phyloP scores from a whole-genome alignment of 805 yeast species.

The Saturnispora hagleri region DNA sequence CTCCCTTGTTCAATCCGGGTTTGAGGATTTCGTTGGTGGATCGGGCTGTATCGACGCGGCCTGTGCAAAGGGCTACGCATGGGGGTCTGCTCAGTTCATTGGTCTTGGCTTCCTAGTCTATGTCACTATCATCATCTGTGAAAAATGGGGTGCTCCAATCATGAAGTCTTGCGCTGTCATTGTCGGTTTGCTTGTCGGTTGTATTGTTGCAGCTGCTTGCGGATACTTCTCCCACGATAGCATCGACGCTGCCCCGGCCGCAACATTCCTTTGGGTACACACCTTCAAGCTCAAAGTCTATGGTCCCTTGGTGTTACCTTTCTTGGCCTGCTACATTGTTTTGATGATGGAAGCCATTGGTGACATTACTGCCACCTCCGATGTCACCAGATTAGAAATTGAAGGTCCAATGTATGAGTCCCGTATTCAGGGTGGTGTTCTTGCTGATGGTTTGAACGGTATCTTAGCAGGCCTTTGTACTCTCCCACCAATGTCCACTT shows the following conservation, averaged over 20 bases:
- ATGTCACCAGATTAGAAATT: slow-evolving; percentile 77
- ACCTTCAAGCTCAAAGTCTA: slow-evolving; percentile 70
- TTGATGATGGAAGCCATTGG: slow-evolving; percentile 92
- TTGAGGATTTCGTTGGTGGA: slow-evolving; percentile 86
- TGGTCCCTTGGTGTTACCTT: slow-evolving; percentile 81
- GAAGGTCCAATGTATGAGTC: slow-evolving; percentile 77
- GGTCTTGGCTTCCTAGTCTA: slow-evolving; percentile 85
- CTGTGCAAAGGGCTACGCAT: slow-evolving; percentile 46
- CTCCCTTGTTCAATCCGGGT: slow-evolving; percentile 58
- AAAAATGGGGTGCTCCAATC: slow-evolving; percentile 87
- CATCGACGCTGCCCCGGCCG: slow-evolving; percentile 72
- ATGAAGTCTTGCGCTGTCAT: slow-evolving; percentile 93
- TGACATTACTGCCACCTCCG: slow-evolving; percentile 89
- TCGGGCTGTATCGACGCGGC: slow-evolving; percentile 40
- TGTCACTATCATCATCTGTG: slow-evolving; percentile 63
- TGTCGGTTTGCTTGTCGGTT: slow-evolving; percentile 75
- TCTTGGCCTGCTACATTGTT: slow-evolving; percentile 73
- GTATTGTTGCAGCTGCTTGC: slow-evolving; percentile 87
- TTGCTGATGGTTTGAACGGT: slow-evolving; percentile 79
- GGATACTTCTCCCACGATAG: slow-evolving; percentile 58
- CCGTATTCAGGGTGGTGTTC: slow-evolving; percentile 85
- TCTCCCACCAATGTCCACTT: slow-evolving; percentile 82
- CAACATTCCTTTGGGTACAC: slow-evolving; percentile 79
- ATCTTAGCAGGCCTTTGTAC: slow-evolving; percentile 69
- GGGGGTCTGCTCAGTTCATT: slow-evolving; percentile 83